Evolutionary conservation across 495 filamentous ascomycete genomes (phyloP).

Genomic region (Neurospora sp.): DNA sequence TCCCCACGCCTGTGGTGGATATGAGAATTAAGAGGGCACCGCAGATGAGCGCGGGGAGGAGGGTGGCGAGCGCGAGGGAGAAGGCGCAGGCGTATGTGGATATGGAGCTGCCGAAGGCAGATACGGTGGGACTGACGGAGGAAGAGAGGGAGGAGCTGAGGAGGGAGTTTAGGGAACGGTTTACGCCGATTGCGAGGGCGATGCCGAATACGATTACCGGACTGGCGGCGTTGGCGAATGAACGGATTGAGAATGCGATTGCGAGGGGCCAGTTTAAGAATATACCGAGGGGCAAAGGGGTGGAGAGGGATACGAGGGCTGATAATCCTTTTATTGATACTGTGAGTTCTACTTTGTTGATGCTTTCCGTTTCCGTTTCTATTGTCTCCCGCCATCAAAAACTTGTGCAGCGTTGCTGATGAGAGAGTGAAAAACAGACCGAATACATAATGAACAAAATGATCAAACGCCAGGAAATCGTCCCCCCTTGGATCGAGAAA

Average conservation of each 20-base stretch:
- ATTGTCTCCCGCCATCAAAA: too few relatives aligned
- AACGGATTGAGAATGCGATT: slow-evolving; percentile 91
- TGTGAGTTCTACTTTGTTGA: slow-evolving; percentile 4
- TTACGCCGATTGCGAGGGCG: slow-evolving; percentile 58
- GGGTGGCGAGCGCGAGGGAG: slow-evolving; percentile 71
- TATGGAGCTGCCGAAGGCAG: slow-evolving; percentile 33
- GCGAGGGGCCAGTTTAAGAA: slow-evolving; percentile 84
- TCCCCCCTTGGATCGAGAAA: slow-evolving; percentile 89
- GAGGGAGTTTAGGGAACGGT: slow-evolving; percentile 68
- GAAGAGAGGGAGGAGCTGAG: slow-evolving; percentile 60
- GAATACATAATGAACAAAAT: slow-evolving; percentile 99
- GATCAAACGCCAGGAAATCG: slow-evolving; percentile 84
- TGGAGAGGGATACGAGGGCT: slow-evolving; percentile 69
- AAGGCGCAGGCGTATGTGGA: slow-evolving; percentile 61
- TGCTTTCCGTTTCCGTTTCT: too few relatives aligned
- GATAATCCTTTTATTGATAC: slow-evolving; percentile 90
- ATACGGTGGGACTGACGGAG: slow-evolving; percentile 49
- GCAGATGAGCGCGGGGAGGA: slow-evolving; percentile 37
- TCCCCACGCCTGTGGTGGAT: slow-evolving; percentile 45
- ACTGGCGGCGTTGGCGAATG: slow-evolving; percentile 74
- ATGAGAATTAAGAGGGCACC: slow-evolving; percentile 42
- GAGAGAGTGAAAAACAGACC: slow-evolving; percentile 35
- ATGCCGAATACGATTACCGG: slow-evolving; percentile 74
- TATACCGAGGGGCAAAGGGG: slow-evolving; percentile 69
- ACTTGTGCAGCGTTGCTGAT: not conserved